A percentile compares a stretch with the other conserved stretches of the same genome.
These are phyloP conservation scores for Debaryomyces nepalensis DNA, from an alignment of 1,139 yeast genomes.

Conservation along the genomic window DNA sequence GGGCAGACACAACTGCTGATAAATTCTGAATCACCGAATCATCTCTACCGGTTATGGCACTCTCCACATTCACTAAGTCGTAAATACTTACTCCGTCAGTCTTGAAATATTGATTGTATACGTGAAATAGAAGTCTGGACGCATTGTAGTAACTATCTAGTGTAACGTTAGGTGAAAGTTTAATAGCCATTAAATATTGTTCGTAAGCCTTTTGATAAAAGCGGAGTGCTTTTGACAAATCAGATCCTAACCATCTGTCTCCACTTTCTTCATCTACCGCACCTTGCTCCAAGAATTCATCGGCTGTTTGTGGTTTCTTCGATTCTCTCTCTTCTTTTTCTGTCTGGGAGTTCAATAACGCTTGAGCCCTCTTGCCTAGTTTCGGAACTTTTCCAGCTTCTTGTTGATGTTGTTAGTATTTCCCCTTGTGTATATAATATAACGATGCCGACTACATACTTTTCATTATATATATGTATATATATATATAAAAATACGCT, in stretches of 20 bases:
- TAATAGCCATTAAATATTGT: conserved; percentile 38
- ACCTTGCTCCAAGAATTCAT: conserved; percentile 53
- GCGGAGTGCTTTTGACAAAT: conserved; percentile 54
- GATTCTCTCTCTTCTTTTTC: conserved; percentile 3
- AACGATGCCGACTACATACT: conserved; percentile 3
- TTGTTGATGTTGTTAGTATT: conserved; percentile 15
- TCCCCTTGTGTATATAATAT: not conserved
- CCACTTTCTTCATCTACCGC: conserved; percentile 59
- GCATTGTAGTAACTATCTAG: conserved; percentile 53
- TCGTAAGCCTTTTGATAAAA: conserved; percentile 56
- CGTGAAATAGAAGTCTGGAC: conserved; percentile 53
- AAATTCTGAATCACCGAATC: conserved; percentile 46
- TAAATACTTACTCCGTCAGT: conserved; percentile 47
- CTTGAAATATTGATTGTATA: conserved; percentile 47
- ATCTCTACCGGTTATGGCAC: conserved; percentile 37
- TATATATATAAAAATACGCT: too few relatives aligned
- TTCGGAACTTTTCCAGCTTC: conserved; percentile 24
- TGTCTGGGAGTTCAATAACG: conserved; percentile 11
- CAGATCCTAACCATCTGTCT: conserved; percentile 62
- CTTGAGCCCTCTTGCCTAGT: conserved; percentile 25
- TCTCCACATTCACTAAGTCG: conserved; percentile 45
- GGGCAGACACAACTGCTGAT: conserved; percentile 37
- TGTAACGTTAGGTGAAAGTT: conserved; percentile 18
- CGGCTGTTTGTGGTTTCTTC: conserved; percentile 38
- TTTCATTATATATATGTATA: conserved; percentile 7